Percentiles rank a stretch among this genome's conserved stretches.
These are phyloP conservation scores for Lomentospora prolificans DNA, from an alignment of 2,329 filamentous ascomycete species.

Conservation along the genomic window DNA sequence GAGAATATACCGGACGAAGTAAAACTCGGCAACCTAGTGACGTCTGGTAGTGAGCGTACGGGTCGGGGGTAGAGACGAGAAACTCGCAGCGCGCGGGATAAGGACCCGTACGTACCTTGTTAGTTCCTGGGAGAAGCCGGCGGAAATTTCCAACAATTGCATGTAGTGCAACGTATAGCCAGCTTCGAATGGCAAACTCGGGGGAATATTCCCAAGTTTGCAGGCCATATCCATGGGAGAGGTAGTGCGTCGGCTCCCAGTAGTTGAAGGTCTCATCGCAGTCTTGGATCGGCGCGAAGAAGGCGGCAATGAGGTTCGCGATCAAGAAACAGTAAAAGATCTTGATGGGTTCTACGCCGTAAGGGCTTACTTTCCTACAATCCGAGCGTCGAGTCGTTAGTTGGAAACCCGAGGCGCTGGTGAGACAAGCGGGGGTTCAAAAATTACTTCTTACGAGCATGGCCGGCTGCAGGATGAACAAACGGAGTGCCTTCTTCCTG, in stretches of 20 bases:
- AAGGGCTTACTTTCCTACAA: slow-evolving; percentile 4
- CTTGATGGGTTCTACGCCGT: slow-evolving; percentile 56
- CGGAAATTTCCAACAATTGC: slow-evolving; percentile 60
- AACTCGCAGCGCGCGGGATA: too few relatives aligned
- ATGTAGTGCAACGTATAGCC: slow-evolving; percentile 80
- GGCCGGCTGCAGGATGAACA: slow-evolving; percentile 37
- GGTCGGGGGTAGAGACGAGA: not conserved
- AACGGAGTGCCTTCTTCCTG: slow-evolving; percentile 22
- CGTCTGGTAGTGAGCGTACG: not conserved
- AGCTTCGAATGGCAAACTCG: slow-evolving; percentile 87
- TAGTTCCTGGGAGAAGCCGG: slow-evolving; percentile 50
- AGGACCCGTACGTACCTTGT: slow-evolving; percentile 49
- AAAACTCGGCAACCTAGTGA: slow-evolving; percentile 62
- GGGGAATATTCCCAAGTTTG: slow-evolving; percentile 99
- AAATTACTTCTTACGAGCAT: slow-evolving; percentile 42
- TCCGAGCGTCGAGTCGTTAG: not conserved
- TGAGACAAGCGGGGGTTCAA: not conserved
- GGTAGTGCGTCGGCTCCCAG: slow-evolving; percentile 94
- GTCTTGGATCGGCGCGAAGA: slow-evolving; percentile 87
- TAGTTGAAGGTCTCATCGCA: slow-evolving; percentile 99
- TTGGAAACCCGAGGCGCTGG: not conserved
- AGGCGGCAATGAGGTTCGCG: slow-evolving; percentile 65
- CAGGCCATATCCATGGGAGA: slow-evolving; percentile 82
- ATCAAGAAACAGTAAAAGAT: slow-evolving; percentile 74
- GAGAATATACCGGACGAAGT: slow-evolving; percentile 68